Evolutionary conservation across 192 early-diverging fungal genomes (phyloP).

Genomic region (Backusella psychrophila): DNA sequence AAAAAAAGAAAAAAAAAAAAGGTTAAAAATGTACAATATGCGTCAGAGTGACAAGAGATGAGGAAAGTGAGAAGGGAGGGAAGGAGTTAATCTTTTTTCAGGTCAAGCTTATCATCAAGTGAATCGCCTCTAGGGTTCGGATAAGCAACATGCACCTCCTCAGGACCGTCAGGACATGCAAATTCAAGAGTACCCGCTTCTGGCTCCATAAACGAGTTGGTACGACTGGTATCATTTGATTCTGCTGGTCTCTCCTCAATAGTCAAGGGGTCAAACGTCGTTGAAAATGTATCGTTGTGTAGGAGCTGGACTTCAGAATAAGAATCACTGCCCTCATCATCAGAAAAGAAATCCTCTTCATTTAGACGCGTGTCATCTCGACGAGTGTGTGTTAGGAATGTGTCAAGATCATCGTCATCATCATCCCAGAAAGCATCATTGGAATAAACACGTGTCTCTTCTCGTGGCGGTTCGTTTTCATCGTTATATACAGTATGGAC

Average conservation of each 20-base stretch:
- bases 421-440: background rate
- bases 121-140: background rate
- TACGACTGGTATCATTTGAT: background rate
- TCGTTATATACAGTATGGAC: background rate
- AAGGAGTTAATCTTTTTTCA: background rate
- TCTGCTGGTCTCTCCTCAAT: background rate
- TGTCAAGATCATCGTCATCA: background rate
- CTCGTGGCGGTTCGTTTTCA: background rate
- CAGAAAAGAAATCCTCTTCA: background rate
- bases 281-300: background rate
- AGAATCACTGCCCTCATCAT: background rate
- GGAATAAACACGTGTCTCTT: background rate
- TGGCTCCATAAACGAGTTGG: background rate
- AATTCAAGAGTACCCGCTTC: background rate
- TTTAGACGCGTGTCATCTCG: background rate
- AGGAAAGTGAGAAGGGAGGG: background rate
- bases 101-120: background rate
- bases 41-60: background rate
- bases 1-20: background rate
- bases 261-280: background rate
- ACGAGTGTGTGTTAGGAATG: background rate
- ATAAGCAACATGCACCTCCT: background rate
- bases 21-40: background rate
- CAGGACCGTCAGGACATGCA: background rate
- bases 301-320: background rate